These are phyloP conservation scores for Malassezia yamatoensis DNA, from an alignment of 1,284 basidiomycete genomes.

Conservation along the genomic window DNA sequence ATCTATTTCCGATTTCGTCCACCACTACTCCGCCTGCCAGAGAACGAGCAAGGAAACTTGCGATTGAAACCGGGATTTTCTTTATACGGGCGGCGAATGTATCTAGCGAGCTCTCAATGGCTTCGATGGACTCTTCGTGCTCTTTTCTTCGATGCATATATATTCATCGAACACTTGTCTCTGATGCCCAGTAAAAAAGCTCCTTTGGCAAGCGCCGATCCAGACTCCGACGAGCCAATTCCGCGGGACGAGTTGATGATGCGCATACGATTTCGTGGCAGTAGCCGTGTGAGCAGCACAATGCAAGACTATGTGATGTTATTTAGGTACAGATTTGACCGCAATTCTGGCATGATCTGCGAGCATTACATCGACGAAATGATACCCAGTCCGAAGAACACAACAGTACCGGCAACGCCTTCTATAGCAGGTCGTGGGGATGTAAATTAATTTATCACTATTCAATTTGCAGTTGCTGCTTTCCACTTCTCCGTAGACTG, in stretches of 20 bases:
- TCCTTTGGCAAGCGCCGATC: background rate
- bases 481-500: conserved; percentile 5
- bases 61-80: conserved; percentile 10
- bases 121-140: conserved; percentile 10
- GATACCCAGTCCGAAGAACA: conserved; percentile 37
- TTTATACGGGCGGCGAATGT: conserved; percentile 8
- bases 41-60: background rate
- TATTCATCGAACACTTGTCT: conserved; percentile 5
- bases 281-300: conserved; percentile 26
- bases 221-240: background rate
- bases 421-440: background rate
- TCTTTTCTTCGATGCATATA: background rate
- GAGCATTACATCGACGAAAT: conserved; percentile 40
- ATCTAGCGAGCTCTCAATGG: conserved; percentile 7
- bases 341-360: conserved; percentile 29
- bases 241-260: conserved; percentile 26
- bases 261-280: conserved; percentile 33
- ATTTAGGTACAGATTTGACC: conserved; percentile 40
- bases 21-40: background rate
- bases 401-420: conserved; percentile 25
- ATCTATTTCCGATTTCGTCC: conserved; percentile 13
- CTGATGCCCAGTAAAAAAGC: background rate
- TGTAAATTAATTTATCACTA: conserved; percentile 1
- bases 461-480: background rate
- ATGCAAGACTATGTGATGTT: conserved; percentile 40